Evolutionary conservation across 1,284 basidiomycete species (phyloP), one percentile per base, ranked within the genome.

Genomic region (Clitocybe nebularis): DNA sequence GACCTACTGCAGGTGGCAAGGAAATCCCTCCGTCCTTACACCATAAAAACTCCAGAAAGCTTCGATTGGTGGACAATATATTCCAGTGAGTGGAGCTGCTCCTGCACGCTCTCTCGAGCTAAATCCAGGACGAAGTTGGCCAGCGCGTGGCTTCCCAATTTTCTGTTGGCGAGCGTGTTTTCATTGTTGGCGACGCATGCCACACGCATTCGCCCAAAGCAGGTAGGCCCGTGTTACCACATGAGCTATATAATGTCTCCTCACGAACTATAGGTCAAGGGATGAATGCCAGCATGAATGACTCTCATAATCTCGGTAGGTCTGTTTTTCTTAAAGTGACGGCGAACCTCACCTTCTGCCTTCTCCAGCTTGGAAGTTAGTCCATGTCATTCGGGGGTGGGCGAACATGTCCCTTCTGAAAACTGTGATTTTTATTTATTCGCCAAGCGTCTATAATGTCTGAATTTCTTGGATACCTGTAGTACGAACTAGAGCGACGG

Each of bases 41-140:
- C 60, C 7, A 72, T 93, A 30, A 63, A 74, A 4, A 71, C 74
- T 9, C 73, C 75, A 2, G 67, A 79, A 17, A 61, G 65, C 9
- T 69, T 86, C 17, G 78, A 88, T 29, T 93, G 89, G 89, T 92
- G 82, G 81, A 89, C 85, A 0, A 69, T 86, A 19, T 90, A 89
- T 52, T 74, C 75, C 49, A 82, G 88, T 72, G 48, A 13, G 73
- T 64, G 8, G 2, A n/a, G 11, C 23, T 23, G 9, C 3, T 10
- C 14, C 16, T 11, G 3, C 25, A 16, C 13, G 13, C 11, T 16
- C 19, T 25, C 2, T 16, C 17, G 10, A 33, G 5, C 29, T n/a
- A 10, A 10, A 10, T 16, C 13, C 11, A 24, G 8, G 35, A 36
- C 23, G 14, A 24, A 79, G 76, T 79, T 41, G 86, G 87, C 1